Evolutionary conservation across 2,329 filamentous ascomycete genomes (phyloP).

Genomic region (Botrytis aclada): DNA sequence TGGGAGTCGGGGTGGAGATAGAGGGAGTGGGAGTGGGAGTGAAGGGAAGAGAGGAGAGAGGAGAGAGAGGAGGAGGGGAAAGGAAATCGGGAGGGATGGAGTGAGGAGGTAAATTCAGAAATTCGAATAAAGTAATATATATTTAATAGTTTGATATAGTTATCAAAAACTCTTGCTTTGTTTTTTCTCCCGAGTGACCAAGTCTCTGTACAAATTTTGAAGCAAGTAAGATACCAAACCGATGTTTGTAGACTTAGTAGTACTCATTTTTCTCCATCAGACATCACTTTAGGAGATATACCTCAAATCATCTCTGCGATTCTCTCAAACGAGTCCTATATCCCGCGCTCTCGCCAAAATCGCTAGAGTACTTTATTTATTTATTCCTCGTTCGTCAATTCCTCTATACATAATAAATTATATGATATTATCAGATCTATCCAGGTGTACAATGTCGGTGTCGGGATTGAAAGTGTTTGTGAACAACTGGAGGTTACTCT

Average conservation of each 20-base stretch:
- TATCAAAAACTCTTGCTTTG: not conserved
- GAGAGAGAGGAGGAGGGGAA: not conserved
- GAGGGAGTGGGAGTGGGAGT: not conserved
- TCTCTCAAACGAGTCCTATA: not conserved
- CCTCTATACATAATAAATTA: too few species aligned
- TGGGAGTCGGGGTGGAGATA: too few species aligned
- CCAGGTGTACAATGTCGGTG: accelerated
- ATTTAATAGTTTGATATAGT: not conserved
- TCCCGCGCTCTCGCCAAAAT: not conserved
- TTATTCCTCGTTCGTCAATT: too few species aligned
- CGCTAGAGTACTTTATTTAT: accelerated
- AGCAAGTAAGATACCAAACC: too few species aligned
- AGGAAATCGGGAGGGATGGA: not conserved
- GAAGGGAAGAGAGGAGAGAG: too few species aligned
- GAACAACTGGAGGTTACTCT: too few species aligned
- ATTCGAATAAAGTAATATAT: not conserved
- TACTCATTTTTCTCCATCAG: not conserved
- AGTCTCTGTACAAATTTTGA: too few species aligned
- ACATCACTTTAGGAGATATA: not conserved
- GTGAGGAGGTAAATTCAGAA: not conserved
- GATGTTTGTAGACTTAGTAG: not conserved
- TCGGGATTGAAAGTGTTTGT: too few species aligned
- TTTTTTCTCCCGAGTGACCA: too few species aligned
- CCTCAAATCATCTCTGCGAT: accelerated
- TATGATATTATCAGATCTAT: too few species aligned